A percentile compares a stretch with the other conserved stretches of the same genome.
Conservation (phyloP, 139 green algal species). For the Ettlia oleoabundans region DNA sequence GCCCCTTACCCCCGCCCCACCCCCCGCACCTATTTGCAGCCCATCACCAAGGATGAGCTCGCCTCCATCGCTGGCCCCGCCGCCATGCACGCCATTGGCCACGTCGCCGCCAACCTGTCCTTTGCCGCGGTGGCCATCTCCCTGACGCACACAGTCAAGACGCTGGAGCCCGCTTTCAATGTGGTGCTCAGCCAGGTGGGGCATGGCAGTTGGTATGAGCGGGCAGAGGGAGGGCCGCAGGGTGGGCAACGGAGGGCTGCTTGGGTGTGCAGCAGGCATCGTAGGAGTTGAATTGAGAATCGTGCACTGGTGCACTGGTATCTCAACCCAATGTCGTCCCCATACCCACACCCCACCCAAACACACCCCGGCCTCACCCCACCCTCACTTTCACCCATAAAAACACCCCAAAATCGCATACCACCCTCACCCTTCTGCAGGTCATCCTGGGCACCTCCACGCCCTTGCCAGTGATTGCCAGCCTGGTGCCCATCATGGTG, state of each 20-base stretch:
- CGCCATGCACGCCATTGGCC: conserved; percentile 95
- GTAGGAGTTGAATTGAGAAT: too few relatives aligned
- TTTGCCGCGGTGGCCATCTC: conserved; percentile 98
- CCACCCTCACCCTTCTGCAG: conserved; percentile 3
- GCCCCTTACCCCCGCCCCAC: too few relatives aligned
- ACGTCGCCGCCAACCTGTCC: conserved; percentile 97
- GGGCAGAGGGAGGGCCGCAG: conserved; percentile 55
- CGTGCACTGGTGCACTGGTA: too few relatives aligned
- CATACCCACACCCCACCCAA: too few relatives aligned
- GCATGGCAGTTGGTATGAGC: too few relatives aligned
- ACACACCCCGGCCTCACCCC: too few relatives aligned
- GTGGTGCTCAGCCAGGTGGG: conserved; percentile 54
- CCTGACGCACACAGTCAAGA: conserved; percentile 99
- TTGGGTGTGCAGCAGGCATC: too few relatives aligned
- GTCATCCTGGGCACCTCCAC: conserved; percentile 56
- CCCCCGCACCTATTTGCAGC: too few relatives aligned
- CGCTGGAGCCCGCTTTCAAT: conserved; percentile 98
- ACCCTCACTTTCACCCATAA: too few relatives aligned
- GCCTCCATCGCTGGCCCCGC: conserved; percentile 85
- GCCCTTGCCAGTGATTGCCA: conserved; percentile 84
- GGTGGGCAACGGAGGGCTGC: not conserved
- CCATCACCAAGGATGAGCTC: conserved; percentile 89
- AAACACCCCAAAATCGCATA: not conserved
- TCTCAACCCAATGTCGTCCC: too few relatives aligned
- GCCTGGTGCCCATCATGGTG: conserved; percentile 95